Evolutionary conservation across 768 basidiomycete species (phyloP).

Genomic region (Suillus placidus): DNA sequence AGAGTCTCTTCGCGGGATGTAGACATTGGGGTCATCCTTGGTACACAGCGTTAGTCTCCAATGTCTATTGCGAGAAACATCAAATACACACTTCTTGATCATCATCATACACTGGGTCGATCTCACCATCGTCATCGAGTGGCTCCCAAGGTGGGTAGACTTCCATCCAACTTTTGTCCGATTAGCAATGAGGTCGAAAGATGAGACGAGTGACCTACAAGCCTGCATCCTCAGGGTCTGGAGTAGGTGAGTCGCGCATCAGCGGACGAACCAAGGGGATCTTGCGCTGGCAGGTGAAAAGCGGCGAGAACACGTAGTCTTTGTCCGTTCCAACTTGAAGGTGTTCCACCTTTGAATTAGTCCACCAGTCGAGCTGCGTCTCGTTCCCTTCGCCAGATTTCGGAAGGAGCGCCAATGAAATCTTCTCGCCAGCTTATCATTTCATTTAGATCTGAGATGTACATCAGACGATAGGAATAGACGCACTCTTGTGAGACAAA

Average conservation of each 20-base stretch:
- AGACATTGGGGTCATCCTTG: background rate
- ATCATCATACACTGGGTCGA: slow-evolving; percentile 20
- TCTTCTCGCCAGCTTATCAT: slow-evolving; percentile 24
- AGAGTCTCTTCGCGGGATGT: slow-evolving; percentile 1
- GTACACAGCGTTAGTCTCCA: background rate
- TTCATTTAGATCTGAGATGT: background rate
- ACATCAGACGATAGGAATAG: background rate
- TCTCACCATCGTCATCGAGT: slow-evolving; percentile 28
- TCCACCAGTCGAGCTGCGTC: slow-evolving; percentile 22
- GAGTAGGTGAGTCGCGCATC: slow-evolving; percentile 19
- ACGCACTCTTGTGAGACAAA: slow-evolving; percentile 30
- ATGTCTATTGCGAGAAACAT: background rate
- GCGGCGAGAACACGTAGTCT: slow-evolving; percentile 28
- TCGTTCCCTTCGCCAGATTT: slow-evolving; percentile 14
- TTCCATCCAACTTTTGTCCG: slow-evolving; percentile 25
- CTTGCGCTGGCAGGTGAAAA: slow-evolving; percentile 26
- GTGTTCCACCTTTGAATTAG: slow-evolving; percentile 20
- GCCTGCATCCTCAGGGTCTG: slow-evolving; percentile 16
- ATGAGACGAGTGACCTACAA: slow-evolving; percentile 22
- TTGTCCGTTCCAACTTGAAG: slow-evolving; percentile 21
- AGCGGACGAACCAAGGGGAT: slow-evolving; percentile 4
- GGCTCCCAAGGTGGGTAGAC: slow-evolving; percentile 24
- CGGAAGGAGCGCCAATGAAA: slow-evolving; percentile 27
- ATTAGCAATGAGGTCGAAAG: background rate
- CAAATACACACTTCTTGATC: background rate